These are phyloP conservation scores for Yamadazyma insecticola DNA, from an alignment of 805 yeast genomes.

Conservation along the genomic window DNA sequence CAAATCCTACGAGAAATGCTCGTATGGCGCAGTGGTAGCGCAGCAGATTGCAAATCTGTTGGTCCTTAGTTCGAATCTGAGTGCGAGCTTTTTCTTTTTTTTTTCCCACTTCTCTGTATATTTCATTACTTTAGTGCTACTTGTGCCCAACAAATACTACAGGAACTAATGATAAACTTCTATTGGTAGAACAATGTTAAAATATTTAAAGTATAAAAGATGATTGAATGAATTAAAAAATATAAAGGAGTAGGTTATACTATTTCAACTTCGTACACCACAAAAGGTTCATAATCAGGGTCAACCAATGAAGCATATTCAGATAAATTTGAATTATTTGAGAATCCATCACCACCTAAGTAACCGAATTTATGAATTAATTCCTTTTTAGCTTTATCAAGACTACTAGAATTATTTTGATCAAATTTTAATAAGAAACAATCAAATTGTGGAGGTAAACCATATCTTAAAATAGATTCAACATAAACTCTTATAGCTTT, in stretches of 20 bases:
- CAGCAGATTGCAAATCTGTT: slow-evolving; percentile 98
- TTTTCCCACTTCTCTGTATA: too few relatives aligned
- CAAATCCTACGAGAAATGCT: slow-evolving; percentile 14
- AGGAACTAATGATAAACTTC: too few relatives aligned
- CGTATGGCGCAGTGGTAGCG: slow-evolving; percentile 97
- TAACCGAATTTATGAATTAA: slow-evolving; percentile 77
- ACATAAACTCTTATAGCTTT: slow-evolving; percentile 84
- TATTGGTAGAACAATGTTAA: too few relatives aligned
- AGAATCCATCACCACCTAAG: slow-evolving; percentile 86
- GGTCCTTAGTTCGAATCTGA: slow-evolving; percentile 98
- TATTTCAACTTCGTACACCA: slow-evolving; percentile 55
- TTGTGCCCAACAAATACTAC: too few relatives aligned
- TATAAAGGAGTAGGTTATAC: slow-evolving; percentile 19
- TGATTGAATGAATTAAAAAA: too few relatives aligned
- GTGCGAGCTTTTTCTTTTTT: slow-evolving; percentile 62
- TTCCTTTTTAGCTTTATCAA: slow-evolving; percentile 60
- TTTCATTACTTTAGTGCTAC: too few relatives aligned
- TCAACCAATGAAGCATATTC: slow-evolving; percentile 93
- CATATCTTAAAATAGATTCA: slow-evolving; percentile 92
- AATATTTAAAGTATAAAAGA: too few relatives aligned
- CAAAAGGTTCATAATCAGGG: slow-evolving; percentile 95
- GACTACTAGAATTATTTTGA: slow-evolving; percentile 26
- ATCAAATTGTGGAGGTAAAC: slow-evolving; percentile 89
- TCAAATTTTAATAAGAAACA: slow-evolving; percentile 45
- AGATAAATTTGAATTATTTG: slow-evolving; percentile 63